These are phyloP conservation scores for Mycena haematopus DNA, from an alignment of 768 basidiomycete genomes.

Conservation along the genomic window DNA sequence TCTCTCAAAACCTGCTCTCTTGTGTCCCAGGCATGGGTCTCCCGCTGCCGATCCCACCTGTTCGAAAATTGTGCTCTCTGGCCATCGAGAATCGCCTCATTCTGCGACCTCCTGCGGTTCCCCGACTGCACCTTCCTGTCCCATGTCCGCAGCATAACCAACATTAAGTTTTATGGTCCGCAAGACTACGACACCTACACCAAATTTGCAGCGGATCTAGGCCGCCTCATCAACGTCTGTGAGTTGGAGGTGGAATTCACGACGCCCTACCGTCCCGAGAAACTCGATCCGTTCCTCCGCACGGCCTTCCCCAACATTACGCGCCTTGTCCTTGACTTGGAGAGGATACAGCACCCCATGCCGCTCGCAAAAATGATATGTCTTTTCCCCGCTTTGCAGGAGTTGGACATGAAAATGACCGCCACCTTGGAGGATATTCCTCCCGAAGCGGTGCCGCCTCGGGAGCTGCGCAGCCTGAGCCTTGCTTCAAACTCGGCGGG, in stretches of 20 bases:
- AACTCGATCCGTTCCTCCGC: background rate
- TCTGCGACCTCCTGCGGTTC: conserved; percentile 1
- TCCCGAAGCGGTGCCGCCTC: background rate
- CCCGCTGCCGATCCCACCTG: background rate
- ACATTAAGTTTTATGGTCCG: background rate
- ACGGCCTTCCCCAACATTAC: background rate
- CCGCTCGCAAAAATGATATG: background rate
- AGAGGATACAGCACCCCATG: background rate
- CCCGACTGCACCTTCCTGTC: background rate
- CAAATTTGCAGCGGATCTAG: background rate
- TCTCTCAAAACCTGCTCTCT: background rate
- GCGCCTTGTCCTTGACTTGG: background rate
- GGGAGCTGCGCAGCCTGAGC: background rate
- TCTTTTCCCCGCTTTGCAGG: background rate
- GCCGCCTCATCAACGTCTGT: background rate
- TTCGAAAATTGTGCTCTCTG: background rate
- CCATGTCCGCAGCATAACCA: background rate
- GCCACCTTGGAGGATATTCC: background rate
- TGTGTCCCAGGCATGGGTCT: conserved; percentile 1
- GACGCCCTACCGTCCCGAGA: background rate
- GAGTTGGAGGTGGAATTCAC: background rate
- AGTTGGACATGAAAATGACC: background rate
- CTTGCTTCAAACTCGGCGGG: background rate
- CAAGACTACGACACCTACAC: background rate
- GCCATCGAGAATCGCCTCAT: background rate